Evolutionary conservation across 1,139 yeast genomes (phyloP).

Genomic region (Debaryomyces robertsiae): DNA sequence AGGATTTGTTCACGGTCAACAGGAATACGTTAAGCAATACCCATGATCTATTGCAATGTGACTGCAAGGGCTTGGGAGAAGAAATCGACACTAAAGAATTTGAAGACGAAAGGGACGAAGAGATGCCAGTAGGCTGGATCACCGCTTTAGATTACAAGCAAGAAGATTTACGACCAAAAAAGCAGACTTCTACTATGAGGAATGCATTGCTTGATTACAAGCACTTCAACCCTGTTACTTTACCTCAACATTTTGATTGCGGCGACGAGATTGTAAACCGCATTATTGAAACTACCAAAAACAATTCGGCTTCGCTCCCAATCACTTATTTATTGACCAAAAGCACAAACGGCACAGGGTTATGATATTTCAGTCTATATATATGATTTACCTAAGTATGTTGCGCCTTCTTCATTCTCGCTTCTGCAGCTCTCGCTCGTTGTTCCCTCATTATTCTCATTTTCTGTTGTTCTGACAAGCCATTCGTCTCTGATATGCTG

Average conservation of each 20-base stretch:
- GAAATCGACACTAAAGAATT: conserved; percentile 20
- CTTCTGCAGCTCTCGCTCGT: conserved; percentile 96
- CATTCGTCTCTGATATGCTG: conserved; percentile 30
- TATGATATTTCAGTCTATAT: too few relatives aligned
- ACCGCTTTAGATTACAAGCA: conserved; percentile 54
- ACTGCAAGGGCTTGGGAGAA: conserved; percentile 58
- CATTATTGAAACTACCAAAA: conserved; percentile 10
- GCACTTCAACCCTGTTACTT: conserved; percentile 54
- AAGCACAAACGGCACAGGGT: conserved; percentile 11
- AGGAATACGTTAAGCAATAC: conserved; percentile 65
- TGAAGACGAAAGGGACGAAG: conserved; percentile 18
- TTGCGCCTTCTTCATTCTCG: conserved; percentile 51
- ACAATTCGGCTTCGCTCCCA: conserved; percentile 3
- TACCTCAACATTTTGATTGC: conserved; percentile 12
- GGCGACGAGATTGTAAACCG: conserved; percentile 12
- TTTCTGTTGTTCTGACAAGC: conserved; percentile 65
- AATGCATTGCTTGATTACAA: conserved; percentile 61
- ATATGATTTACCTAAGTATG: too few relatives aligned
- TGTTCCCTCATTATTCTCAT: conserved; percentile 86
- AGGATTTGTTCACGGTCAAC: conserved; percentile 69
- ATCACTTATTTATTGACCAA: conserved; percentile 20
- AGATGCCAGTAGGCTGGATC: conserved; percentile 39
- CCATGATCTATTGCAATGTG: conserved; percentile 80
- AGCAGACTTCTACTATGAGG: conserved; percentile 46
- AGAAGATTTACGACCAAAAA: conserved; percentile 29